Percentiles rank a stretch among this genome's conserved stretches.
Conservation (phyloP, 768 basidiomycete species). For the Gymnopilus junonius region DNA sequence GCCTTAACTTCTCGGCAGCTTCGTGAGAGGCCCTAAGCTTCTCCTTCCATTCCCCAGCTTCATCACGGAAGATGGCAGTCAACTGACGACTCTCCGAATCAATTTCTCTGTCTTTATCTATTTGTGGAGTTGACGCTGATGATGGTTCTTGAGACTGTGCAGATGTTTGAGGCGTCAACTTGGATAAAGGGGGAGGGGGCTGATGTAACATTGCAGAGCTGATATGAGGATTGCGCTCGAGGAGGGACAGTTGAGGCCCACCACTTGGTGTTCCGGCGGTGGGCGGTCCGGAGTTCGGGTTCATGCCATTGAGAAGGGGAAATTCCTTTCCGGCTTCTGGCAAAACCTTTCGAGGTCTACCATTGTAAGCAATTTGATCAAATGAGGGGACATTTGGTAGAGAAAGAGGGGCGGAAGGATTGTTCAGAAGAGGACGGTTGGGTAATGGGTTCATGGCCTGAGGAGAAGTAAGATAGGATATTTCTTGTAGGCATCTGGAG, state of each 20-base stretch:
- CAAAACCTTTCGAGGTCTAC: constrained; percentile 80
- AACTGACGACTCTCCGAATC: constrained; percentile 56
- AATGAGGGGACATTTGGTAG: constrained; percentile 76
- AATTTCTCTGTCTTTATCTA: constrained; percentile 49
- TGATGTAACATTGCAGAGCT: constrained; percentile 44
- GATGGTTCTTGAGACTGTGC: constrained; percentile 37
- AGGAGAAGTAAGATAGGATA: constrained; percentile 95
- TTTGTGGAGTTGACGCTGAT: constrained; percentile 24
- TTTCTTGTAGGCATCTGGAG: constrained; percentile 91
- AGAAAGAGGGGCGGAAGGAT: constrained; percentile 63
- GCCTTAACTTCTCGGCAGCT: constrained; percentile 55
- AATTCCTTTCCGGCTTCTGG: constrained; percentile 80
- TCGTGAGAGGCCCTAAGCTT: constrained; percentile 70
- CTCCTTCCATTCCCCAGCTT: constrained; percentile 86
- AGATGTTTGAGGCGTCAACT: constrained; percentile 38
- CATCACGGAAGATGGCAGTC: constrained; percentile 89
- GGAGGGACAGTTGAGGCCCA: constrained; percentile 39
- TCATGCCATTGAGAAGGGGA: constrained; percentile 64
- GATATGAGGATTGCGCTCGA: constrained; percentile 57
- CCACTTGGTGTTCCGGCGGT: constrained; percentile 51
- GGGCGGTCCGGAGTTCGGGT: constrained; percentile 54
- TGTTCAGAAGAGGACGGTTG: constrained; percentile 77
- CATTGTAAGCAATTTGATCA: constrained; percentile 75
- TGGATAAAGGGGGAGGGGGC: constrained; percentile 33
- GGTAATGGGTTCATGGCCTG: constrained; percentile 98